Conservation (phyloP, 139 green algal species). For the Chlamydomonas sp. region DNA sequence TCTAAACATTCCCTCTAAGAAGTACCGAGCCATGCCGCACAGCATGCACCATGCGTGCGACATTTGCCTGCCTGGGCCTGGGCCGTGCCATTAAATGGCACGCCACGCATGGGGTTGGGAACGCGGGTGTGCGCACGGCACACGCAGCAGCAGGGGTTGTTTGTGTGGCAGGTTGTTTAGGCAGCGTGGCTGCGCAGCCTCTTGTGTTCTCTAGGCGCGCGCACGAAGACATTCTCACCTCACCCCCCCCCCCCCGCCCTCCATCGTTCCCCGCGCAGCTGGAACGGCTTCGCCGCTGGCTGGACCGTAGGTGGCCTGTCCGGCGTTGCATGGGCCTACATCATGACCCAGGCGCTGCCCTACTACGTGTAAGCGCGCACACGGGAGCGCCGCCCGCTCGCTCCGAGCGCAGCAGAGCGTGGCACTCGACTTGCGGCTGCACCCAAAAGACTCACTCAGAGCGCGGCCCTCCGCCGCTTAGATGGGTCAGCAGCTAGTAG, state of each 20-base stretch:
- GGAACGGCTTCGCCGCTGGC: constrained; percentile 82
- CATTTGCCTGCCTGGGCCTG: no score
- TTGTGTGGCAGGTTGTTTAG: not conserved
- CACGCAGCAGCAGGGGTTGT: not conserved
- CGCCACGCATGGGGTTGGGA: no score
- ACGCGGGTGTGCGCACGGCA: not conserved
- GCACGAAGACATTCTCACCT: not conserved
- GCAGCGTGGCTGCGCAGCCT: not conserved
- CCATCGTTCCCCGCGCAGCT: constrained; percentile 39
- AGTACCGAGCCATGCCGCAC: no score
- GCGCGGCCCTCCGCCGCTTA: no score
- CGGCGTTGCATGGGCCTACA: constrained; percentile 84
- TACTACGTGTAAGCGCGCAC: constrained; percentile 18
- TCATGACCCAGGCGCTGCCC: constrained; percentile 58
- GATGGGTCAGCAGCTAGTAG: no score
- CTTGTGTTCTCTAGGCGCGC: not conserved
- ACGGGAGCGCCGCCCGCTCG: no score
- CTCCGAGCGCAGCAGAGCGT: no score
- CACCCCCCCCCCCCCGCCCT: not conserved
- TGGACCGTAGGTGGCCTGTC: constrained; percentile 86
- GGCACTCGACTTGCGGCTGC: no score
- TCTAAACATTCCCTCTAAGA: no score
- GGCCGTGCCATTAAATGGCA: no score
- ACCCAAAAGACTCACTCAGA: no score
- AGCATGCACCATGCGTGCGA: no score